Conservation (phyloP, 2,329 filamentous ascomycete species). For the Colletotrichum aenigma region DNA sequence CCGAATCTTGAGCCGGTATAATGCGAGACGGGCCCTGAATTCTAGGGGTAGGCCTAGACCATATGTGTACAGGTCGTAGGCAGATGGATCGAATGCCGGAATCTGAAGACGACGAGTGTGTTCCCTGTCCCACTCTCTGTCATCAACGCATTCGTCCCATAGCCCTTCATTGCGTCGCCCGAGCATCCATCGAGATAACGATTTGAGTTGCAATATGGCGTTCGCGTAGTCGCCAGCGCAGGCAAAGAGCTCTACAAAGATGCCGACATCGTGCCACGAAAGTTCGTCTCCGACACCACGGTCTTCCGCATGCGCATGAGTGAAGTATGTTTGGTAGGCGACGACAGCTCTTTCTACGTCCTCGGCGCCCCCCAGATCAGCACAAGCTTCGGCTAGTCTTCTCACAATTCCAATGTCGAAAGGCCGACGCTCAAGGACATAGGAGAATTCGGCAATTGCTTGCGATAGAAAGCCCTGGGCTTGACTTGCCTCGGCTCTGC, state of each 20-base stretch:
- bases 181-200: slow-evolving; percentile 80
- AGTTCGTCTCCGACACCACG: slow-evolving; percentile 38
- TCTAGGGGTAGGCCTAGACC: slow-evolving; percentile 79
- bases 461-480: slow-evolving; percentile 57
- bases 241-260: slow-evolving; percentile 82
- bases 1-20: slow-evolving; percentile 78
- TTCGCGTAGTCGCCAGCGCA: slow-evolving; percentile 65
- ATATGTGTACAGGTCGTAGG: slow-evolving; percentile 64
- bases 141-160: slow-evolving; percentile 76
- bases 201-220: slow-evolving; percentile 73
- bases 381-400: slow-evolving; percentile 60
- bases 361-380: slow-evolving; percentile 54
- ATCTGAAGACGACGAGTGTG: slow-evolving; percentile 70
- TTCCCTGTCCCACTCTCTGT: slow-evolving; percentile 86
- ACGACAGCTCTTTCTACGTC: slow-evolving; percentile 45
- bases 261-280: slow-evolving; percentile 83
- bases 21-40: slow-evolving; percentile 80
- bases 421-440: slow-evolving; percentile 55
- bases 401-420: slow-evolving; percentile 60
- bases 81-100: slow-evolving; percentile 61
- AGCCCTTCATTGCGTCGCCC: slow-evolving; percentile 74
- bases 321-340: slow-evolving; percentile 54
- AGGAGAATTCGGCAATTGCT: slow-evolving; percentile 62
- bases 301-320: slow-evolving; percentile 38
- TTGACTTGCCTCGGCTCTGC: slow-evolving; percentile 63